phyloP scores from a whole-genome alignment of 805 yeast species.

The Lachancea sp. region DNA sequence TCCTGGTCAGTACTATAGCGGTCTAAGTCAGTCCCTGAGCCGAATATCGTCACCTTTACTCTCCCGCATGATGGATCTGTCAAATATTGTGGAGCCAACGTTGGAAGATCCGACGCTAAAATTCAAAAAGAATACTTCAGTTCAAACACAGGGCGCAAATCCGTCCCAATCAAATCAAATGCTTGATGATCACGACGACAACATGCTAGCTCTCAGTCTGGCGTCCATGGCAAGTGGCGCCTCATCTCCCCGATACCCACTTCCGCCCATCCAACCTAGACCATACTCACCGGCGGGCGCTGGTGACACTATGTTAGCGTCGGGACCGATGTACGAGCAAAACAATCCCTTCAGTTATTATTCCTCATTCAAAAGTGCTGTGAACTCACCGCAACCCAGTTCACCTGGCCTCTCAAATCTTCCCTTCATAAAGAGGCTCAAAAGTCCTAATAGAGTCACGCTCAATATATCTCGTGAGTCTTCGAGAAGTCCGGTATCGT shows the following conservation, averaged over 20 bases:
- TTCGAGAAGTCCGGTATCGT: slow-evolving; percentile 27
- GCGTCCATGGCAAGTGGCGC: slow-evolving; percentile 34
- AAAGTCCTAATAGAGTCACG: slow-evolving; percentile 31
- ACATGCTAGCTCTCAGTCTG: slow-evolving; percentile 30
- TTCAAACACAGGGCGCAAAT: slow-evolving; percentile 4
- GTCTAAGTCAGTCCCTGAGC: slow-evolving; percentile 18
- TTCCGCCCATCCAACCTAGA: slow-evolving; percentile 21
- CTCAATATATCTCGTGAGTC: slow-evolving; percentile 30
- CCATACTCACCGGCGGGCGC: slow-evolving; percentile 13
- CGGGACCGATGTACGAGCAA: slow-evolving; percentile 22
- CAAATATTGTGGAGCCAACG: slow-evolving; percentile 34
- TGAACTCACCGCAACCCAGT: slow-evolving; percentile 11
- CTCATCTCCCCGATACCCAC: slow-evolving; percentile 28
- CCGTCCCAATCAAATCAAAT: slow-evolving; percentile 5
- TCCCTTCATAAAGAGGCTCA: slow-evolving; percentile 26
- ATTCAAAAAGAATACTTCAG: slow-evolving; percentile 18
- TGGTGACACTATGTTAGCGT: slow-evolving; percentile 16
- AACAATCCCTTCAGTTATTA: slow-evolving; percentile 19
- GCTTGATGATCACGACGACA: slow-evolving; percentile 31
- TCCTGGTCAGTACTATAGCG: slow-evolving; percentile 9
- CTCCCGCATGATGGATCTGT: slow-evolving; percentile 33
- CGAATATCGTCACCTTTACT: slow-evolving; percentile 32
- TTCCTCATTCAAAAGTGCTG: slow-evolving; percentile 8
- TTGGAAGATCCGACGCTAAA: slow-evolving; percentile 31
- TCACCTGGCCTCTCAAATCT: slow-evolving; percentile 18